These are phyloP conservation scores for Atkinsonella hypoxylon DNA, from an alignment of 2,329 filamentous ascomycete genomes.

Conservation along the genomic window DNA sequence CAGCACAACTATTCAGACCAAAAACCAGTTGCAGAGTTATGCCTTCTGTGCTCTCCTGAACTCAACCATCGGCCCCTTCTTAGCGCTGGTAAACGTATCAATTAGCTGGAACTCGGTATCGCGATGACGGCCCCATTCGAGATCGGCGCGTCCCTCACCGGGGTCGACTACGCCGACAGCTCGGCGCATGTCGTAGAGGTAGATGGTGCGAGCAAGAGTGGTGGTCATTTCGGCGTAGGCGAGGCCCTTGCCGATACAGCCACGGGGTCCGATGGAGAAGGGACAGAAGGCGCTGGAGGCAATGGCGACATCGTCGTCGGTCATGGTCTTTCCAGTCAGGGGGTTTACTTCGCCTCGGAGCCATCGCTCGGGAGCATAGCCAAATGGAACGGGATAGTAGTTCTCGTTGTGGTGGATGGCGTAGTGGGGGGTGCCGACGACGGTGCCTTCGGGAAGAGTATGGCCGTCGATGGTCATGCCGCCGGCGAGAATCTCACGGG, in stretches of 20 bases:
- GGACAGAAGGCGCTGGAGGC: slow-evolving; percentile 64
- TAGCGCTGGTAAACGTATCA: slow-evolving; percentile 63
- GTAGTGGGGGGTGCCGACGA: slow-evolving; percentile 56
- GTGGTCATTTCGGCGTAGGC: slow-evolving; percentile 57
- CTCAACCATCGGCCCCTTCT: slow-evolving; percentile 59
- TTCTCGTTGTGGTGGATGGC: slow-evolving; percentile 53
- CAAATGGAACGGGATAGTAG: slow-evolving; percentile 49
- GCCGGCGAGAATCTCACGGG: slow-evolving; percentile 45
- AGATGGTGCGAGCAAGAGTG: slow-evolving; percentile 49
- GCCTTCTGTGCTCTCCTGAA: slow-evolving; percentile 28
- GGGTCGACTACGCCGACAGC: slow-evolving; percentile 35
- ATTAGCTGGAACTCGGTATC: slow-evolving; percentile 53
- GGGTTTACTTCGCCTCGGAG: slow-evolving; percentile 34
- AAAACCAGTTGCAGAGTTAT: neutral
- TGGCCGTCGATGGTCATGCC: slow-evolving; percentile 43
- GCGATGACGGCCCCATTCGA: slow-evolving; percentile 43
- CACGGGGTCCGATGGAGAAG: slow-evolving; percentile 57
- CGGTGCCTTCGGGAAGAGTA: slow-evolving; percentile 42
- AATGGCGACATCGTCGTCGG: slow-evolving; percentile 36
- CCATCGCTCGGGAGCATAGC: slow-evolving; percentile 55
- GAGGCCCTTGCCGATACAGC: slow-evolving; percentile 60
- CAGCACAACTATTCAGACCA: too few relatives aligned
- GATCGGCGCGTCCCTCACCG: slow-evolving; percentile 36
- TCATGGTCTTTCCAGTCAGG: slow-evolving; percentile 25
- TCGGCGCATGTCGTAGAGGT: slow-evolving; percentile 46